Evolutionary conservation across 2,329 filamentous ascomycete species (phyloP), one percentile per base, ranked within the genome.

Genomic region (Ceratocystis cubensis): DNA sequence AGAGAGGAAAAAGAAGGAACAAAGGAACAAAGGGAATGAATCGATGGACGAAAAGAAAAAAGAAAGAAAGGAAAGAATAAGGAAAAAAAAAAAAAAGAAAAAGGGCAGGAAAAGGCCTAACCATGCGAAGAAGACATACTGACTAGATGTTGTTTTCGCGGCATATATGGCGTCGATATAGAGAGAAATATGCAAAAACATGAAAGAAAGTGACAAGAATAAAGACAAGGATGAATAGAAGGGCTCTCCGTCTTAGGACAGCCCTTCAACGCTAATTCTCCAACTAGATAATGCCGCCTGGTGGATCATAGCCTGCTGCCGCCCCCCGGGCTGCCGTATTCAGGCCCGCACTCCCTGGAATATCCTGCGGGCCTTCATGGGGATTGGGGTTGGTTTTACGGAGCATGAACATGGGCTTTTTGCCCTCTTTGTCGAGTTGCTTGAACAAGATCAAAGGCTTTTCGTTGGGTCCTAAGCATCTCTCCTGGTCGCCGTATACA

Each of bases 371-470:
- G 8, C 71, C 67, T 63, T 84, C 82, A 28, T 76, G 76, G 64
- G 77, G 77, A 8, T 81, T 80, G 48, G 79, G 80, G 61, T 82
- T 83, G 44, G 82, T 86, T 75, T 85, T 85, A 67, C 94, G 81
- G 66, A 99, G 79, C 94, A 99, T 99, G 73, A 99, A 99, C 94
- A 97, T 97, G 25, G 94, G 94, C 75, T 97, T 99, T 77, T 95
- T 88, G 61, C 94, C 94, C 78, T 97, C 94, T 75, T 92, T 92
- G 74, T 97, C 92, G 66, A 99, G 79, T 75, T 97, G 92, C 78
- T 99, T 99, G 78, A 99, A 99, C 69, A 99, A 77, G 69, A 96
- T 95, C 67, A 99, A 79, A 8, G 94, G 94, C 72, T 95, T 93
- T 77, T 99, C 94, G 67, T 97, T 88, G 70, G 96, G 80, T 0